Evolutionary conservation across 164 flowering plant genomes (phyloP).

Genomic region (Chimonanthus praecox): DNA sequence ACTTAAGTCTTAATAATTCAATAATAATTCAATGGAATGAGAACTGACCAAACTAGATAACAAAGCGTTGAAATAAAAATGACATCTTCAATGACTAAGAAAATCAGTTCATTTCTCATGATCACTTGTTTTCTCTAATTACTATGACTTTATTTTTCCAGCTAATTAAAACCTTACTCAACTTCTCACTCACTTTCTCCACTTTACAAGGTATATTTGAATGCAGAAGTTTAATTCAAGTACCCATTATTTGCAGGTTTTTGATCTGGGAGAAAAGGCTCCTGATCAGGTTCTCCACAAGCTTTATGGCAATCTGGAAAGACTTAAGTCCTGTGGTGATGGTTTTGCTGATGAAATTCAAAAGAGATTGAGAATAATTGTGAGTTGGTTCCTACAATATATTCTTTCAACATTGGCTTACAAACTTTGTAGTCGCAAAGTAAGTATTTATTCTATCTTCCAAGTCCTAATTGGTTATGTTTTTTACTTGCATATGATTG

Average conservation of each 20-base stretch:
- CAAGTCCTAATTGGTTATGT: background rate
- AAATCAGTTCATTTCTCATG: too few relatives aligned
- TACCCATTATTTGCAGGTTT: constrained; percentile 40
- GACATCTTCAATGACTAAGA: background rate
- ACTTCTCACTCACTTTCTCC: background rate
- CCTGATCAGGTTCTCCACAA: constrained; percentile 64
- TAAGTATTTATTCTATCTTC: background rate
- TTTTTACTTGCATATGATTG: constrained; percentile 1
- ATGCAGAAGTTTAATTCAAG: background rate
- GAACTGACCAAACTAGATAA: too few relatives aligned
- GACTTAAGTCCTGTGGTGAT: constrained; percentile 39
- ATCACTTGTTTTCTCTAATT: background rate
- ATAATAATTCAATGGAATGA: too few relatives aligned
- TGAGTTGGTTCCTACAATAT: constrained; percentile 31
- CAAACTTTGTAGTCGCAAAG: background rate
- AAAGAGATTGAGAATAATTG: constrained; percentile 59
- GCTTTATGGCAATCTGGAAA: constrained; percentile 52
- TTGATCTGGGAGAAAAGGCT: constrained; percentile 59
- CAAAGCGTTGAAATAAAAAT: too few relatives aligned
- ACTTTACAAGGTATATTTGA: background rate
- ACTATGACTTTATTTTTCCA: background rate
- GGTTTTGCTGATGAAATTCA: constrained; percentile 38
- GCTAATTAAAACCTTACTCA: background rate
- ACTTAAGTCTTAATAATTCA: too few relatives aligned
- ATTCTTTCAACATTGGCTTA: background rate